Evolutionary conservation across 192 early-diverging fungal species (phyloP).

Genomic region (Backusella australiensis): DNA sequence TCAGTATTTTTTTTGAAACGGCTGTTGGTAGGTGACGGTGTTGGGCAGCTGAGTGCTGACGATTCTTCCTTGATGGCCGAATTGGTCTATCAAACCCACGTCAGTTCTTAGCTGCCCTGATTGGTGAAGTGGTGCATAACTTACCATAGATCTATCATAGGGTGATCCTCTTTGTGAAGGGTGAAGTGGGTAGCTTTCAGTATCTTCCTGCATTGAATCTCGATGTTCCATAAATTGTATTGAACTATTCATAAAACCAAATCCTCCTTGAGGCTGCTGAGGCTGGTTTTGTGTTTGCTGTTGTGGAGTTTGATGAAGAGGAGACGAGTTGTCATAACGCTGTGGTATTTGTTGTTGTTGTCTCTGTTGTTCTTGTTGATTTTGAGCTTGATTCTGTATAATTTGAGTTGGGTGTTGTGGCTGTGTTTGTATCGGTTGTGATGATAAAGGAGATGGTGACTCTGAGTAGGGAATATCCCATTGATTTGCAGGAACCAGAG

Average conservation of each 20-base stretch:
- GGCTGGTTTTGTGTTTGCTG: neutral
- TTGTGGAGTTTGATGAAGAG: neutral
- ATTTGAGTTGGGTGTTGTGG: neutral
- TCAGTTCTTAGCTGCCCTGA: conserved; percentile 5
- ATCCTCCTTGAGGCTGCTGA: neutral
- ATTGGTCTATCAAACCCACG: conserved; percentile 6
- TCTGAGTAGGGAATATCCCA: neutral
- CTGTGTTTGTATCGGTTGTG: neutral
- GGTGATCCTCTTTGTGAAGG: neutral
- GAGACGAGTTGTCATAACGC: neutral
- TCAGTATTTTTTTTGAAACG: neutral
- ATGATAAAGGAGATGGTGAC: neutral
- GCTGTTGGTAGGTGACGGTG: neutral
- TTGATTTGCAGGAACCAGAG: neutral
- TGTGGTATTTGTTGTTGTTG: conserved; percentile 1
- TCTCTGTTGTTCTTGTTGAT: neutral
- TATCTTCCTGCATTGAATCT: neutral
- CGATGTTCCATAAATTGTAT: neutral
- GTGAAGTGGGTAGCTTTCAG: neutral
- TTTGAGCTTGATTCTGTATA: neutral
- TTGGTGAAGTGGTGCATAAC: neutral
- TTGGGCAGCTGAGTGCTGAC: neutral
- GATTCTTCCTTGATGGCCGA: conserved; percentile 5
- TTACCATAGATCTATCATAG: neutral
- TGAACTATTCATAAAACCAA: neutral